Evolutionary conservation across 1,139 yeast genomes (phyloP), one percentile per base, ranked within the genome.

Genomic region (Debaryomyces udenii): DNA sequence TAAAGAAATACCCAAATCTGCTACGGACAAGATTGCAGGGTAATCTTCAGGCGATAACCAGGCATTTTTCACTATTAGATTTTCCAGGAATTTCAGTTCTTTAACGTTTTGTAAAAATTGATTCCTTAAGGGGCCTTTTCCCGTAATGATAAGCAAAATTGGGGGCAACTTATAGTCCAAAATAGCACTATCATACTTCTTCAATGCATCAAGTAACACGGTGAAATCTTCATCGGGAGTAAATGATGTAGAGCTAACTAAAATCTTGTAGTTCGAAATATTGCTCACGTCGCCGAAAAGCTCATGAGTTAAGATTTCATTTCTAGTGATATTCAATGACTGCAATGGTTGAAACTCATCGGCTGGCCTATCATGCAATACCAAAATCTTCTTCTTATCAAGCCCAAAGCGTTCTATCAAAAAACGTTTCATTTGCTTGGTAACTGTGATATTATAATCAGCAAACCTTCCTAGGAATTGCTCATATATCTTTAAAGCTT

Each of bases 191-290:
- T 87, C 94, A 51, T 88, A 84, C 11, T 61, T 49, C 40, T 75
- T 74, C 43, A 93, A 68, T 0, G 96, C 90, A 13, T 83, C 80
- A 13, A 93, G 63, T 14, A 94, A 66, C 24, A 87, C 65, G 35
- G 69, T 69, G 44, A 93, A 80, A 58, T 94, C 96, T 62, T 94
- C 99, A 60, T 94, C 99, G 0, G 95, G 94, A 0, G 99, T 93
- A 60, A 90, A 94, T 1, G 97, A 89, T 0, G 99, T 93, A 0
- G 97, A 84, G 1, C 94, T 84, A 3, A 93, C 80, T 11, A 93
- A 55, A 7, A 91, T 65, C 49, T 81, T 83, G 54, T 84, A 88
- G 0, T 64, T 56, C 0, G 56, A 49, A 9, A 67, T 46, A 37
- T 57, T 46, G 3, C 49, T 52, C 3, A 68, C 47, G 9, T 49